Evolutionary conservation across 805 yeast genomes (phyloP).

Genomic region (Ogataea pilisensis): DNA sequence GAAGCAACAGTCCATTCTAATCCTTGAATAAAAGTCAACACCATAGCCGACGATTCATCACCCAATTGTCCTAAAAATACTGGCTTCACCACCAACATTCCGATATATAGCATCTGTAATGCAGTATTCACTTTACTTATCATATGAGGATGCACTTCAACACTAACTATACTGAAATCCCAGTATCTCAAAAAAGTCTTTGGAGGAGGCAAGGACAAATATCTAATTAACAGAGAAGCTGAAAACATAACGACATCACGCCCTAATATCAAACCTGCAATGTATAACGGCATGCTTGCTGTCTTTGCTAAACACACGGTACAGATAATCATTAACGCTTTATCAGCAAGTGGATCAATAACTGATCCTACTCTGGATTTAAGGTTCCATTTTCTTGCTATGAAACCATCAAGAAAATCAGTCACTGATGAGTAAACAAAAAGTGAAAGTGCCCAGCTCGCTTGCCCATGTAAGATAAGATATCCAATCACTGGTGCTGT

Average conservation of each 20-base stretch:
- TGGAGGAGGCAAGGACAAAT: slow-evolving; percentile 69
- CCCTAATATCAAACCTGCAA: slow-evolving; percentile 72
- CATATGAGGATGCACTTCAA: slow-evolving; percentile 81
- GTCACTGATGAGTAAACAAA: slow-evolving; percentile 86
- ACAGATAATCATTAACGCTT: slow-evolving; percentile 79
- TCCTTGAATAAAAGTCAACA: slow-evolving; percentile 25
- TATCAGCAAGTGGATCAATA: slow-evolving; percentile 94
- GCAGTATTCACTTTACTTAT: slow-evolving; percentile 88
- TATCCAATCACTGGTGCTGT: slow-evolving; percentile 86
- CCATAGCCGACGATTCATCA: slow-evolving; percentile 14
- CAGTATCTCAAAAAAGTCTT: slow-evolving; percentile 67
- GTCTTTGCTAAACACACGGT: slow-evolving; percentile 72
- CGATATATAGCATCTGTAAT: slow-evolving; percentile 88
- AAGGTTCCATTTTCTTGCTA: slow-evolving; percentile 78
- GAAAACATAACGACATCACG: slow-evolving; percentile 73
- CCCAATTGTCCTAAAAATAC: slow-evolving; percentile 34
- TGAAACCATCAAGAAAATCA: slow-evolving; percentile 86
- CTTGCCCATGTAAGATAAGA: slow-evolving; percentile 59
- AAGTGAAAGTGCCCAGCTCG: slow-evolving; percentile 61
- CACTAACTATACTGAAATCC: slow-evolving; percentile 77
- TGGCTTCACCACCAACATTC: slow-evolving; percentile 53
- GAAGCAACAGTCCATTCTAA: slow-evolving; percentile 55
- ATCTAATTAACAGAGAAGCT: slow-evolving; percentile 70
- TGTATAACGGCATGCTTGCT: slow-evolving; percentile 63
- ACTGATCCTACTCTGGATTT: slow-evolving; percentile 84